A percentile compares a stretch with the other conserved stretches of the same genome.
Conservation (phyloP, 1,284 basidiomycete genomes). For the Coniferiporia sulphurascens region DNA sequence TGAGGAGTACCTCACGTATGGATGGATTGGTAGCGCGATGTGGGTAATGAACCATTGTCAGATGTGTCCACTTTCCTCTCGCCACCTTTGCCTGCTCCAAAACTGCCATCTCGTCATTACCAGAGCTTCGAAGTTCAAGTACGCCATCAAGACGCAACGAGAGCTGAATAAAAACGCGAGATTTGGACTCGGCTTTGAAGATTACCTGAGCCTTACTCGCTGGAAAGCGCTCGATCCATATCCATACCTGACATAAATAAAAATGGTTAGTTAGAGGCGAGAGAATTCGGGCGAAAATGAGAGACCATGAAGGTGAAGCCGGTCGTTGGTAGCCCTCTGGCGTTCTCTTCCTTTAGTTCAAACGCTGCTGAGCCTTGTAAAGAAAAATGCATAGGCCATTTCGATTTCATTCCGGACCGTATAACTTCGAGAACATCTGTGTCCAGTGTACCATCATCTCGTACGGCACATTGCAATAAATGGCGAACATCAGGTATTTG, state of each 20-base stretch:
- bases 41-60: slow-evolving; percentile 59
- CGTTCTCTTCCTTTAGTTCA: slow-evolving; percentile 37
- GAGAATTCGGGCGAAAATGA: slow-evolving; percentile 1
- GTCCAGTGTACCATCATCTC: slow-evolving; percentile 35
- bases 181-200: slow-evolving; percentile 38
- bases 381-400: slow-evolving; percentile 72
- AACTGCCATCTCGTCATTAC: slow-evolving; percentile 34
- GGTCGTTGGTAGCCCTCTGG: slow-evolving; percentile 46
- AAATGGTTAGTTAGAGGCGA: background rate
- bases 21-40: slow-evolving; percentile 49
- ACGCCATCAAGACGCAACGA: slow-evolving; percentile 50
- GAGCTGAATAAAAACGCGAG: slow-evolving; percentile 38
- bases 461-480: slow-evolving; percentile 56
- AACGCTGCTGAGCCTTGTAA: slow-evolving; percentile 52
- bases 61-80: slow-evolving; percentile 62
- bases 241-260: slow-evolving; percentile 49
- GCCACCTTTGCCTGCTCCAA: slow-evolving; percentile 43
- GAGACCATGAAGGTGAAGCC: slow-evolving; percentile 69
- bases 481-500: slow-evolving; percentile 52
- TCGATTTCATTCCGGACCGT: slow-evolving; percentile 59
- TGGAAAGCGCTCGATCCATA: slow-evolving; percentile 59
- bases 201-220: slow-evolving; percentile 36
- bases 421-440: slow-evolving; percentile 63
- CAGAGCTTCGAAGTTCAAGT: slow-evolving; percentile 46
- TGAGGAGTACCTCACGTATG: slow-evolving; percentile 44